A percentile compares a stretch with the other conserved stretches of the same genome.
Evolutionary conservation across 176 grass and related monocot genomes (phyloP).

Genomic region (Avena sativa): DNA sequence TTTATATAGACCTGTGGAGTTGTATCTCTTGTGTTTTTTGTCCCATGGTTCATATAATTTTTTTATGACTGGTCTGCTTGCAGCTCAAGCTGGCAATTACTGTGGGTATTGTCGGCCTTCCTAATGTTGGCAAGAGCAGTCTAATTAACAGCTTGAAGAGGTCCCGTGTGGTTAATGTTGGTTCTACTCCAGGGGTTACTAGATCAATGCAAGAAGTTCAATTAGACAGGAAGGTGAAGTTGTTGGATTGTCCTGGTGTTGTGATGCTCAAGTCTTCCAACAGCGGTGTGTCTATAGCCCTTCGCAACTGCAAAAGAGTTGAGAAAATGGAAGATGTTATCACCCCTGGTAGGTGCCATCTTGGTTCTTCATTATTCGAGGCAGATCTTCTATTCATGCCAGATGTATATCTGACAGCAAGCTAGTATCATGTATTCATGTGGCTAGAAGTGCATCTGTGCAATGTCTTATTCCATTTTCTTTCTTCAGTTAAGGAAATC

Average conservation of each 20-base stretch:
- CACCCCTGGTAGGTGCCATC: constrained; percentile 63
- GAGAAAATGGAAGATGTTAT: constrained; percentile 96
- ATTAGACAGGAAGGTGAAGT: constrained; percentile 94
- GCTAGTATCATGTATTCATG: neutral
- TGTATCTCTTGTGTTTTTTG: neutral
- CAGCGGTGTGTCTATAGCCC: constrained; percentile 69
- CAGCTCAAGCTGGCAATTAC: constrained; percentile 96
- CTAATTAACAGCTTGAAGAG: constrained; percentile 99
- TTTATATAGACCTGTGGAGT: neutral
- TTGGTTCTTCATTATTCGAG: neutral
- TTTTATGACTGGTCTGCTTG: constrained; percentile 32
- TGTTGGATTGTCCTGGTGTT: constrained; percentile 98
- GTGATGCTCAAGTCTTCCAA: constrained; percentile 89
- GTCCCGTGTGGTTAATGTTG: constrained; percentile 87
- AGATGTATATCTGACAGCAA: constrained; percentile 6
- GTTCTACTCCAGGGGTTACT: constrained; percentile 90
- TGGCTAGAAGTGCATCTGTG: constrained; percentile 20
- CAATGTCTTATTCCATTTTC: constrained; percentile 23
- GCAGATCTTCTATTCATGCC: constrained; percentile 10
- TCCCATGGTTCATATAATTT: constrained; percentile 2
- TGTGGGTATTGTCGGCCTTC: constrained; percentile 95
- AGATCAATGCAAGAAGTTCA: constrained; percentile 96
- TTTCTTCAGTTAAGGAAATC: constrained; percentile 88
- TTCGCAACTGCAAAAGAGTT: constrained; percentile 91
- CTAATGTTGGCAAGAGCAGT: constrained; percentile 99